These are phyloP conservation scores for Biscogniauxia mediterranea DNA, from an alignment of 2,329 filamentous ascomycete genomes.

Conservation along the genomic window DNA sequence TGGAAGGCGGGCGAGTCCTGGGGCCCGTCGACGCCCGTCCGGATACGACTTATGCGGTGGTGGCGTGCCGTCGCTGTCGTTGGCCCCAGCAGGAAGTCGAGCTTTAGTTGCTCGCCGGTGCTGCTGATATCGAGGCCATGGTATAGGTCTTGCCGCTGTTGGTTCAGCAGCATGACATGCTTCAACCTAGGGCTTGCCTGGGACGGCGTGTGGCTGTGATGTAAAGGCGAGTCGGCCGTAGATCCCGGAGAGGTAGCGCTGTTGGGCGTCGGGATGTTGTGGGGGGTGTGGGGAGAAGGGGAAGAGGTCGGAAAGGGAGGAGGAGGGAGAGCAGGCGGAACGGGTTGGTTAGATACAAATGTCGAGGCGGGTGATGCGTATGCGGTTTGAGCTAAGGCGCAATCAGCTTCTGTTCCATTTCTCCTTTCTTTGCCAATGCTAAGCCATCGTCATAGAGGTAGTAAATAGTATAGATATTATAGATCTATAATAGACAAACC, in stretches of 20 bases:
- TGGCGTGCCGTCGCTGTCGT: slow-evolving; percentile 50
- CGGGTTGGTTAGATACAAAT: slow-evolving; percentile 20
- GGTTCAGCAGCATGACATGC: slow-evolving; percentile 38
- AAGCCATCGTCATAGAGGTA: too few species aligned
- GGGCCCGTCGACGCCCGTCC: slow-evolving; percentile 47
- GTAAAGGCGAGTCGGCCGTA: slow-evolving; percentile 27
- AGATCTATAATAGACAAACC: not conserved
- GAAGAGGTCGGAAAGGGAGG: slow-evolving; percentile 10
- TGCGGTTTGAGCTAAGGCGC: slow-evolving; percentile 27
- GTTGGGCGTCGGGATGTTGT: slow-evolving; percentile 39
- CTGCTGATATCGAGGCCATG: slow-evolving; percentile 60
- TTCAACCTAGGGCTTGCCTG: slow-evolving; percentile 27
- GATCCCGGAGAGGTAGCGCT: slow-evolving; percentile 38
- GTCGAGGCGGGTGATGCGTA: slow-evolving; percentile 31
- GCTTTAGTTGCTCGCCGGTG: slow-evolving; percentile 59
- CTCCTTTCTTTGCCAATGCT: too few species aligned
- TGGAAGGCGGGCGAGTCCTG: slow-evolving; percentile 45
- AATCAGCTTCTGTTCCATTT: slow-evolving; percentile 25
- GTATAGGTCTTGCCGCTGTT: slow-evolving; percentile 48
- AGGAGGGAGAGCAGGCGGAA: slow-evolving; percentile 25
- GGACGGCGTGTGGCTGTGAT: slow-evolving; percentile 21
- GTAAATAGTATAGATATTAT: too few species aligned
- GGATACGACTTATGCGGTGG: slow-evolving; percentile 52
- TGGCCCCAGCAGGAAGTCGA: slow-evolving; percentile 59
- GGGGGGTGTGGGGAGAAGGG: slow-evolving; percentile 26